These are phyloP conservation scores for Teratosphaeriaceae sp. DNA, from an alignment of 2,329 filamentous ascomycete species.

Conservation along the genomic window DNA sequence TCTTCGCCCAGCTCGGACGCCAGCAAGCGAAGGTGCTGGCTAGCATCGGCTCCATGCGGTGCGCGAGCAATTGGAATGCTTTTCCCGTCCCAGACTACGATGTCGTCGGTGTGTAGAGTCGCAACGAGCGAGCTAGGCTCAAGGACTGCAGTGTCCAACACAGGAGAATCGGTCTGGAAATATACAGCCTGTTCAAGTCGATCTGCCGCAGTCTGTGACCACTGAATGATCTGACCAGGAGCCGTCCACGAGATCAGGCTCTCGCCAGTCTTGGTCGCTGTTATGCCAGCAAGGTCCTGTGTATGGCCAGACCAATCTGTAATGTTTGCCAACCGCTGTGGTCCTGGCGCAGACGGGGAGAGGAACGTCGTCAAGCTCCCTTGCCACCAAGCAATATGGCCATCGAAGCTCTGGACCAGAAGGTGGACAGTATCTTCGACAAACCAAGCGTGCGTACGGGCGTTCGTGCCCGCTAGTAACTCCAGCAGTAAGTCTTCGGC, in stretches of 20 bases:
- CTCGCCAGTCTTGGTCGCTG: neutral
- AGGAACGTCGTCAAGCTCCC: conserved; percentile 73
- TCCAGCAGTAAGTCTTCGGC: conserved; percentile 49
- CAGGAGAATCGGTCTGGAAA: neutral
- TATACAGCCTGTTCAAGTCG: neutral
- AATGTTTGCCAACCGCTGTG: conserved; percentile 12
- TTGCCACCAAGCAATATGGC: conserved; percentile 74
- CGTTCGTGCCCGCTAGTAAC: conserved; percentile 12
- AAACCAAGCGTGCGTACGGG: conserved; percentile 22
- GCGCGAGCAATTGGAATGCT: too few species aligned
- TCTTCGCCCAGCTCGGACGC: too few species aligned
- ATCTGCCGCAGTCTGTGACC: neutral
- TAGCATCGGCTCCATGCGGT: too few species aligned
- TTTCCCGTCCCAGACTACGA: too few species aligned
- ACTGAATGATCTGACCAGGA: neutral
- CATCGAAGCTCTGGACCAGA: conserved; percentile 78
- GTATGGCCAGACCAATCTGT: conserved; percentile 15
- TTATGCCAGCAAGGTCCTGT: neutral
- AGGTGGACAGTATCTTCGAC: conserved; percentile 38
- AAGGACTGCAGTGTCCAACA: too few species aligned
- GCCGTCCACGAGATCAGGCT: conserved; percentile 4
- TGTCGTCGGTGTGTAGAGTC: too few species aligned
- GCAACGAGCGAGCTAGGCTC: too few species aligned
- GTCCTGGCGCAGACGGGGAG: conserved; percentile 47
- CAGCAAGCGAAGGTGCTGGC: too few species aligned